Conservation (phyloP, 148 eudicot species). For the Nepenthes mirabilis region DNA sequence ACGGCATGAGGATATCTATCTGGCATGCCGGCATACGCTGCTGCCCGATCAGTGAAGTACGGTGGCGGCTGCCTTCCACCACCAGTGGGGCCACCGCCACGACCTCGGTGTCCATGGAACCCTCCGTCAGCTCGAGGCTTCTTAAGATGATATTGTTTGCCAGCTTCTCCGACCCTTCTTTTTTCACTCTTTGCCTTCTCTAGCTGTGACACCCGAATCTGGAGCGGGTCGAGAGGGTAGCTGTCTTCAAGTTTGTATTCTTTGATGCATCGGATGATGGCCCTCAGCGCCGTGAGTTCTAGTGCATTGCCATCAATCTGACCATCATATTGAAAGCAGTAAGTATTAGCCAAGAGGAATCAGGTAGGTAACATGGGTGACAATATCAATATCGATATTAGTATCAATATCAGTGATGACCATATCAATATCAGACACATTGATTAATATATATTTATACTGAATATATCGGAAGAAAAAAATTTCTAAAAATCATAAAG, state of each 20-base stretch:
- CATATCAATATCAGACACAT: too few relatives aligned
- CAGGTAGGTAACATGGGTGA: neutral
- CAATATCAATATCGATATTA: too few relatives aligned
- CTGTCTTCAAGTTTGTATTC: slow-evolving; percentile 6
- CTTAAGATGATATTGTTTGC: slow-evolving; percentile 19
- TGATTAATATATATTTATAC: too few relatives aligned
- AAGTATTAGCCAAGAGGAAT: neutral
- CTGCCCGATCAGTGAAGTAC: slow-evolving; percentile 6
- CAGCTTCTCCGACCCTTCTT: slow-evolving; percentile 25
- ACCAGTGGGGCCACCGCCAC: slow-evolving; percentile 7
- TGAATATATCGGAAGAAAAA: too few relatives aligned
- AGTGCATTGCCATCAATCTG: slow-evolving; percentile 1
- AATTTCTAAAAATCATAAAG: too few relatives aligned
- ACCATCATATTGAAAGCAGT: neutral
- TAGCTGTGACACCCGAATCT: slow-evolving; percentile 37
- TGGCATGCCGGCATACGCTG: slow-evolving; percentile 7
- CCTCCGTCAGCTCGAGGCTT: slow-evolving; percentile 25
- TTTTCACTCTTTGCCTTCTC: slow-evolving; percentile 30
- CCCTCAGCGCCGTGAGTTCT: slow-evolving; percentile 7
- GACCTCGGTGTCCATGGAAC: slow-evolving; percentile 6
- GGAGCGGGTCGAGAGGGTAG: slow-evolving; percentile 27
- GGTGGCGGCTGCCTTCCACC: slow-evolving; percentile 10
- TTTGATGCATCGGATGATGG: slow-evolving; percentile 7
- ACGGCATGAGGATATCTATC: slow-evolving; percentile 21
- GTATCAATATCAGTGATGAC: too few relatives aligned